phyloP scores from a whole-genome alignment of 2,329 filamentous ascomycete species.

The Malbranchea cinnamomea region DNA sequence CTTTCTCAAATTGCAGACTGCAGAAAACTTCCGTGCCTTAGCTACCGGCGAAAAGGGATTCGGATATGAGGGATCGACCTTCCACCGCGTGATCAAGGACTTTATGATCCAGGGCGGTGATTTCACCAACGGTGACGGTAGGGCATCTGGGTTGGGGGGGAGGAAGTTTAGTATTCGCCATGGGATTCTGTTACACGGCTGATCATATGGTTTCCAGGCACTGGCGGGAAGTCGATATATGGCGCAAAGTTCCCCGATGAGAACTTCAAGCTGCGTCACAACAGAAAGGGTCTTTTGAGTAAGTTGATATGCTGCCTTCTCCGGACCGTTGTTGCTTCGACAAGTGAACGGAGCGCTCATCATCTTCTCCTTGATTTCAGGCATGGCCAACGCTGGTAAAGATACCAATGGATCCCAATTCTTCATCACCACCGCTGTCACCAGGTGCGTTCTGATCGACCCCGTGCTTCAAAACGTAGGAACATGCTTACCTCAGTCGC shows the following conservation, averaged over 20 bases:
- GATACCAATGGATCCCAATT: slow-evolving; percentile 53
- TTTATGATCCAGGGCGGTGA: slow-evolving; percentile 61
- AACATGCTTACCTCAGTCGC: slow-evolving; percentile 5
- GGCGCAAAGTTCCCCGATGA: slow-evolving; percentile 52
- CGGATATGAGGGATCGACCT: slow-evolving; percentile 50
- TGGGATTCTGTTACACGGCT: too few relatives aligned
- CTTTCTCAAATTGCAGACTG: slow-evolving; percentile 31
- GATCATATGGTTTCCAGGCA: slow-evolving; percentile 30
- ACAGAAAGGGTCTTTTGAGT: slow-evolving; percentile 47
- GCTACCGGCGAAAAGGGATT: slow-evolving; percentile 54
- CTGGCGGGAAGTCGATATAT: slow-evolving; percentile 54
- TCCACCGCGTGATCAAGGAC: slow-evolving; percentile 56
- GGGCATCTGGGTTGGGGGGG: slow-evolving; percentile 6
- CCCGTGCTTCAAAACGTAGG: not conserved
- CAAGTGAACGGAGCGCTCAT: too few relatives aligned
- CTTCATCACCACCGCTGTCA: slow-evolving; percentile 50
- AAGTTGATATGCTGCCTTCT: slow-evolving; percentile 16
- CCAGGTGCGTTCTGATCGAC: slow-evolving; percentile 23
- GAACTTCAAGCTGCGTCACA: slow-evolving; percentile 59
- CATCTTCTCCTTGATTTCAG: too few relatives aligned
- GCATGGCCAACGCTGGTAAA: slow-evolving; percentile 52
- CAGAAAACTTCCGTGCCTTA: slow-evolving; percentile 50
- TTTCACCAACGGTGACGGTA: slow-evolving; percentile 47
- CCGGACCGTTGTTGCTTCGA: slow-evolving; percentile 2
- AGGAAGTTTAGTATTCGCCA: not conserved